Percentiles rank a stretch among this genome's conserved stretches.
phyloP scores from a whole-genome alignment of 2,329 filamentous ascomycete genomes.

The Fusarium odoratissimum region DNA sequence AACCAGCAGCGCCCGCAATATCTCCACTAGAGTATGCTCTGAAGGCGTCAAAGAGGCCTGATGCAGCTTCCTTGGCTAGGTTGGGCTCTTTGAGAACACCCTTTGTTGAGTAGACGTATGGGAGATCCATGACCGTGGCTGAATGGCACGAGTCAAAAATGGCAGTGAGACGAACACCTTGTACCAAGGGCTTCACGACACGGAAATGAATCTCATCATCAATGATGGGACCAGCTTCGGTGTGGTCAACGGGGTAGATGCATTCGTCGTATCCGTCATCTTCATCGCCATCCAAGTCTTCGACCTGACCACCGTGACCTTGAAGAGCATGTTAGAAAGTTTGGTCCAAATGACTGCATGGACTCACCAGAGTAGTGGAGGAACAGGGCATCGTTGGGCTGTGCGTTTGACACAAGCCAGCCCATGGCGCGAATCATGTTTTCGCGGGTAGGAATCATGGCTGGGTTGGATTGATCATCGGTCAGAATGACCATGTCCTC shows the following conservation, averaged over 20 bases:
- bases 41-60: conserved; percentile 77
- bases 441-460: conserved; percentile 78
- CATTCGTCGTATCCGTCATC: conserved; percentile 83
- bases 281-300: conserved; percentile 79
- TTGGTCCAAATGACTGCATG: background rate
- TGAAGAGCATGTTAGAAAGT: conserved; percentile 5
- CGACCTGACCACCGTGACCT: conserved; percentile 82
- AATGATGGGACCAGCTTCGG: conserved; percentile 76
- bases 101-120: conserved; percentile 84
- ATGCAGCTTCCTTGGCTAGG: conserved; percentile 81
- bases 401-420: conserved; percentile 78
- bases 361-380: conserved; percentile 76
- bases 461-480: conserved; percentile 77
- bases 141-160: conserved; percentile 88
- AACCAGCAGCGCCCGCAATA: conserved; percentile 81
- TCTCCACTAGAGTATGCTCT: conserved; percentile 86
- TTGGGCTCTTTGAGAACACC: conserved; percentile 85
- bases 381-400: conserved; percentile 81
- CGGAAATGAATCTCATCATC: conserved; percentile 83
- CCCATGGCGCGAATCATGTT: conserved; percentile 81
- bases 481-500: conserved; percentile 86
- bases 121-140: conserved; percentile 79
- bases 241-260: conserved; percentile 82
- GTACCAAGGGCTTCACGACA: conserved; percentile 79
- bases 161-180: conserved; percentile 86